phyloP scores from a whole-genome alignment of 768 basidiomycete genomes.

The Grammothele lineata region DNA sequence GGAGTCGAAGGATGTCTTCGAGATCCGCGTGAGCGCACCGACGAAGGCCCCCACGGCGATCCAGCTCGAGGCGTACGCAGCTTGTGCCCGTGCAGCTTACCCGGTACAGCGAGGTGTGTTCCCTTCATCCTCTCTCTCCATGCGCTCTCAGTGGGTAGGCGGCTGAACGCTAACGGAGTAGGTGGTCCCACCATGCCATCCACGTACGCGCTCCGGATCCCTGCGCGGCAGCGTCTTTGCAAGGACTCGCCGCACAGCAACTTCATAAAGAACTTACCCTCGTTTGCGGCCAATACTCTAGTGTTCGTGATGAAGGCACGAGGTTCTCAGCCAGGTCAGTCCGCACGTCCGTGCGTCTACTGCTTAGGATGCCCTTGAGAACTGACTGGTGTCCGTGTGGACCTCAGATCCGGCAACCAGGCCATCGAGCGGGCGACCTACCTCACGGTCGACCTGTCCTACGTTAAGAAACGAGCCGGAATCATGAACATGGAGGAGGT shows the following conservation, averaged over 20 bases:
- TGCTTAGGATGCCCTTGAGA: slow-evolving; percentile 32
- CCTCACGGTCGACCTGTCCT: slow-evolving; percentile 66
- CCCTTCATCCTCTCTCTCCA: background rate
- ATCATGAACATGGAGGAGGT: slow-evolving; percentile 53
- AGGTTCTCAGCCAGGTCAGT: slow-evolving; percentile 49
- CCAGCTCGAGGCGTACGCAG: slow-evolving; percentile 88
- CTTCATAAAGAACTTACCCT: slow-evolving; percentile 66
- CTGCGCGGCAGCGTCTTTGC: slow-evolving; percentile 51
- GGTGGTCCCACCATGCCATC: slow-evolving; percentile 52
- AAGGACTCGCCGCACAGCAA: slow-evolving; percentile 63
- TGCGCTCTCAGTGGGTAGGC: no score
- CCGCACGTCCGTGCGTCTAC: background rate
- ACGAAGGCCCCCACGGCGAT: slow-evolving; percentile 55
- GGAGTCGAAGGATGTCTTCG: slow-evolving; percentile 73
- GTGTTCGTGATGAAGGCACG: slow-evolving; percentile 52
- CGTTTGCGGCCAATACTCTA: slow-evolving; percentile 39
- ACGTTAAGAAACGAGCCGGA: slow-evolving; percentile 58
- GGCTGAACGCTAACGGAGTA: slow-evolving; percentile 19
- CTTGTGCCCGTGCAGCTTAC: slow-evolving; percentile 76
- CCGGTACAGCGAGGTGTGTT: slow-evolving; percentile 63
- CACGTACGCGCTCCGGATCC: slow-evolving; percentile 73
- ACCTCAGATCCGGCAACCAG: no score
- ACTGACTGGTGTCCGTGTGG: slow-evolving; percentile 65
- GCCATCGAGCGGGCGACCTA: slow-evolving; percentile 73
- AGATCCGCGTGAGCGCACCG: slow-evolving; percentile 61